Percentiles rank a stretch among this genome's conserved stretches.
These are phyloP conservation scores for Diplodia sapinea DNA, from an alignment of 2,329 filamentous ascomycete species.

Conservation along the genomic window DNA sequence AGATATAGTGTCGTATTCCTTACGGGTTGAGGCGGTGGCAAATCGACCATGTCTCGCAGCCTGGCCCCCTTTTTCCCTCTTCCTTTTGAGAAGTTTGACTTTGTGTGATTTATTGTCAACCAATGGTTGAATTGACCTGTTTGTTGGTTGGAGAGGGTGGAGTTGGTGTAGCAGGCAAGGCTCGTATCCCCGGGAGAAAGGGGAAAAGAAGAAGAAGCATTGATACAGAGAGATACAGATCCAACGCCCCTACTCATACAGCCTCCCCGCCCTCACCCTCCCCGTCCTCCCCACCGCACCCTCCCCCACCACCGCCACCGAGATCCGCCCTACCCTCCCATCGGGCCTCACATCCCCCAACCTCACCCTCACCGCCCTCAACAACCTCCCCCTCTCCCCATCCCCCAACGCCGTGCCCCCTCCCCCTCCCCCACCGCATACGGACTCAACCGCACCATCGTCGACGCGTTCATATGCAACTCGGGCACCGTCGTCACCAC, in stretches of 20 bases:
- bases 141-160: too few species aligned
- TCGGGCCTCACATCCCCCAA: not conserved
- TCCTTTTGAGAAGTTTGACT: too few species aligned
- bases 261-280: not conserved
- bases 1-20: too few species aligned
- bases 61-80: too few species aligned
- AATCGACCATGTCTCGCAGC: too few species aligned
- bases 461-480: not conserved
- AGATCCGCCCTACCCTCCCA: constrained; percentile 1
- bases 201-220: too few species aligned
- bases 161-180: too few species aligned
- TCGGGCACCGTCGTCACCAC: constrained; percentile 1
- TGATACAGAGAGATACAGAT: too few species aligned
- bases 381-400: not conserved
- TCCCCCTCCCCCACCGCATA: not conserved
- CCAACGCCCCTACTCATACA: not conserved
- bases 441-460: not conserved
- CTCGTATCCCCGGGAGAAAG: too few species aligned
- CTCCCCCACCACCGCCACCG: not conserved
- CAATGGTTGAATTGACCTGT: too few species aligned
- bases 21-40: too few species aligned
- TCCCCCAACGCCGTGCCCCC: not conserved
- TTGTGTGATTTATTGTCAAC: too few species aligned
- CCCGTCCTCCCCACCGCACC: not conserved
- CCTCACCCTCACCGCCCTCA: not conserved